Evolutionary conservation across 768 basidiomycete genomes (phyloP), one percentile per base, ranked within the genome.

Genomic region (Termitomyces eurrhizus): DNA sequence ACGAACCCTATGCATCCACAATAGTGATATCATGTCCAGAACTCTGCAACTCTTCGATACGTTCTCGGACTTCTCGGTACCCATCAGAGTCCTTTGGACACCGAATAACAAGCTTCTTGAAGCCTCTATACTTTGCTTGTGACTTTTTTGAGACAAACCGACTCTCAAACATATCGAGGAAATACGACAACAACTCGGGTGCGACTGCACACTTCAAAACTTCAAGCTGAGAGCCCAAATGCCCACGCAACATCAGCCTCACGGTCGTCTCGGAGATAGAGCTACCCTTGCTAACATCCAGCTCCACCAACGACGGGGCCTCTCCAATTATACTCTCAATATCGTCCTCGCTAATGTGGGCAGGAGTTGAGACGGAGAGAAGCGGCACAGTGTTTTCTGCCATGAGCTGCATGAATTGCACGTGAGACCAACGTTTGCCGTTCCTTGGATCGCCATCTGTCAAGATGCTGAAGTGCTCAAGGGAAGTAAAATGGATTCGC

Each of bases 151-250:
- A 21, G 26, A 62, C 61, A 45, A 56, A 62, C 3, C 64, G 57
- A 21, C 64, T 54, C 35, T 64, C 64, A 26, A 64, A 49, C 64
- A 64, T 64, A 53, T 64, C 64, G 14, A 64, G 53, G 41, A 64
- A 64, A 32, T 39, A 41, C 9, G 57, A 52, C 29, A 64, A 32
- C 45, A 59, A 21, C 13, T 39, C 32, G 12, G 57, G 50, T 4
- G 58, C 58, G 13, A 64, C 60, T 4, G 45, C 35, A 33, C 64
- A 64, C 26, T 42, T 64, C 9, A 64, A 18, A 7, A 57, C 41
- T 26, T 65, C 61, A 16, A 65, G 55, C 8, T 41, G 29, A 7
- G 55, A 41, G 2, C 33, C 58, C 16, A 65, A 7, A 21, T 57
- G 53, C 11, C 64, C 64, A 8, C 56, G 50, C 26, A 46, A 5